Conservation (phyloP, 192 early-diverging fungal genomes). For the Kappamyces sp. region DNA sequence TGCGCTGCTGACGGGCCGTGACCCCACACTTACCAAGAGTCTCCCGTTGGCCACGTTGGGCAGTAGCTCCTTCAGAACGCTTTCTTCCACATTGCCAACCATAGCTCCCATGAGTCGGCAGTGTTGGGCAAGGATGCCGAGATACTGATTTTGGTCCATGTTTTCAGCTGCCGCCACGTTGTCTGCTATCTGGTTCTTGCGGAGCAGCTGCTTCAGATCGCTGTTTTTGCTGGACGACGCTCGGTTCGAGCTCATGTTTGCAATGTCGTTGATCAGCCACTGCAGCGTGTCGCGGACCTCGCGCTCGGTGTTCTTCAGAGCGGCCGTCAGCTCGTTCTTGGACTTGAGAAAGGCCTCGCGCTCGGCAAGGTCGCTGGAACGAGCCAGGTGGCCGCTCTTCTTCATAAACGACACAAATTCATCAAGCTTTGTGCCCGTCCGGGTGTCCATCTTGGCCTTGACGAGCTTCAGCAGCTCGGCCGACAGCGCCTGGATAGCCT, state of each 20-base stretch:
- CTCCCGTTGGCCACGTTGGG: too few species aligned
- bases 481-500: background rate
- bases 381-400: background rate
- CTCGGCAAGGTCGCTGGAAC: background rate
- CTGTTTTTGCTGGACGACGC: slow-evolving; percentile 13
- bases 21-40: too few species aligned
- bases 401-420: background rate
- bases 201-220: slow-evolving; percentile 14
- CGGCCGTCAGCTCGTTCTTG: slow-evolving; percentile 1
- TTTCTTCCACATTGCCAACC: too few species aligned
- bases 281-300: background rate
- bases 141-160: background rate
- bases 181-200: slow-evolving; percentile 15
- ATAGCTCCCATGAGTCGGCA: too few species aligned
- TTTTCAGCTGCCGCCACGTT: slow-evolving; percentile 17
- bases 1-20: too few species aligned
- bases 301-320: background rate
- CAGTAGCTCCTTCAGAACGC: too few species aligned
- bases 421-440: background rate
- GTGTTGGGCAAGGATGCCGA: too few species aligned
- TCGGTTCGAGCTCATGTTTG: slow-evolving; percentile 6
- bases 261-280: slow-evolving; percentile 17
- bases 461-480: background rate
- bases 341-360: too few species aligned
- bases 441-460: background rate